Evolutionary conservation across 169 alveolate genomes (phyloP).

Genomic region (Plasmodium billcollinsi): DNA sequence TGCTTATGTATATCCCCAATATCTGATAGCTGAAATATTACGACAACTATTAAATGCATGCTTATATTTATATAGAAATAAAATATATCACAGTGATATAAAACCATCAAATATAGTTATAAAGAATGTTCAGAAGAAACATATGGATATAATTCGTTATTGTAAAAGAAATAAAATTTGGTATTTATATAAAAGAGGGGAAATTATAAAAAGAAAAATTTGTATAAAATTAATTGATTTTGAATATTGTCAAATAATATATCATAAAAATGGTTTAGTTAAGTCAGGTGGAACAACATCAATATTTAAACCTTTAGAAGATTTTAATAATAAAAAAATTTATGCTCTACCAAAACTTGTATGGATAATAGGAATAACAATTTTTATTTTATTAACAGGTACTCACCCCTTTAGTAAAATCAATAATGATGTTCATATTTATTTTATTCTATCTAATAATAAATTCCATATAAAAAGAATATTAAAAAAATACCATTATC

Average conservation of each 20-base stretch:
- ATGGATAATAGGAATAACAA: conserved; percentile 56
- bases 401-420: conserved; percentile 47
- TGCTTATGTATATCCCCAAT: conserved; percentile 38
- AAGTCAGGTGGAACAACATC: conserved; percentile 70
- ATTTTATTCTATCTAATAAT: conserved; percentile 13
- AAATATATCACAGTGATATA: conserved; percentile 51
- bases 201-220: conserved; percentile 20
- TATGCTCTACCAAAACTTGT: conserved; percentile 34
- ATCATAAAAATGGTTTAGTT: conserved; percentile 9
- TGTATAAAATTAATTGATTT: conserved; percentile 49
- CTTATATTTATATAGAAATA: conserved; percentile 9
- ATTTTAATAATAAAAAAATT: conserved; percentile 38
- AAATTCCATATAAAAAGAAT: conserved; percentile 14
- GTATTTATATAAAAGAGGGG: conserved; percentile 29
- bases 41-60: conserved; percentile 46
- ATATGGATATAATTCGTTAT: conserved; percentile 30
- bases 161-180: conserved; percentile 32
- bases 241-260: conserved; percentile 39
- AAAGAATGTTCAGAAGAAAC: conserved; percentile 38
- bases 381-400: conserved; percentile 56
- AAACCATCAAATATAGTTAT: conserved; percentile 68
- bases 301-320: conserved; percentile 53
- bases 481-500: conserved; percentile 9
- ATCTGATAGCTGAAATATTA: conserved; percentile 56
- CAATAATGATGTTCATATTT: conserved; percentile 53